Evolutionary conservation across 495 filamentous ascomycete genomes (phyloP).

Genomic region (Lophium mytilinum): DNA sequence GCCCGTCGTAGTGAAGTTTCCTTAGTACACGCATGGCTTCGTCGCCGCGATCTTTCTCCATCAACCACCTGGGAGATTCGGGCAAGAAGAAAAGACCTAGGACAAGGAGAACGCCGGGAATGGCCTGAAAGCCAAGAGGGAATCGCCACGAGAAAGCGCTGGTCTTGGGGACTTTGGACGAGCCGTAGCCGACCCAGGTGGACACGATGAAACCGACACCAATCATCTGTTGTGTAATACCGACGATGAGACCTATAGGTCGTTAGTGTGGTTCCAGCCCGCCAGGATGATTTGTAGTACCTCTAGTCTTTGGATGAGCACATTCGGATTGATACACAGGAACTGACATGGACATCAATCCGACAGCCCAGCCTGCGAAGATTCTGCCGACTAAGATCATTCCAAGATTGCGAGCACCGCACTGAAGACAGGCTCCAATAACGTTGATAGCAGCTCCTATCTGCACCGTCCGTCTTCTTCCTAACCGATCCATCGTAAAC

Average conservation of each 20-base stretch:
- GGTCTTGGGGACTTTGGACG: constrained; percentile 27
- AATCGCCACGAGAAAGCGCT: constrained; percentile 50
- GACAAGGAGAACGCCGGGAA: constrained; percentile 49
- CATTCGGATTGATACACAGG: constrained; percentile 43
- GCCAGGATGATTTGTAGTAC: constrained; percentile 45
- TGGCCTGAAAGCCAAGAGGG: constrained; percentile 48
- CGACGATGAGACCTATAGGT: constrained; percentile 47
- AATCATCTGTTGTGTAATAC: constrained; percentile 50
- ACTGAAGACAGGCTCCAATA: constrained; percentile 33
- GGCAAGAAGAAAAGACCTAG: constrained; percentile 49
- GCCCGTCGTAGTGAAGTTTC: constrained; percentile 50
- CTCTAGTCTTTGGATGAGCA: constrained; percentile 35
- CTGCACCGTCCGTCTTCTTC: constrained; percentile 41
- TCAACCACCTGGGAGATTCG: constrained; percentile 50
- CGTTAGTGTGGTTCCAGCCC: constrained; percentile 36
- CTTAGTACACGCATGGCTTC: constrained; percentile 51
- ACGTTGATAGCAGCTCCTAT: constrained; percentile 32
- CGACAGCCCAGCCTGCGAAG: constrained; percentile 51
- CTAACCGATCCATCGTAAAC: constrained; percentile 44
- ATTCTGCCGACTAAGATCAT: constrained; percentile 58
- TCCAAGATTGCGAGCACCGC: constrained; percentile 31
- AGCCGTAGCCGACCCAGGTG: constrained; percentile 30
- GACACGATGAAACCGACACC: constrained; percentile 45
- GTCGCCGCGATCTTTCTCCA: constrained; percentile 43
- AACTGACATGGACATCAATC: constrained; percentile 39